These are phyloP conservation scores for Solanum aculeatissimum DNA, from an alignment of 305 asterid species.

Conservation along the genomic window DNA sequence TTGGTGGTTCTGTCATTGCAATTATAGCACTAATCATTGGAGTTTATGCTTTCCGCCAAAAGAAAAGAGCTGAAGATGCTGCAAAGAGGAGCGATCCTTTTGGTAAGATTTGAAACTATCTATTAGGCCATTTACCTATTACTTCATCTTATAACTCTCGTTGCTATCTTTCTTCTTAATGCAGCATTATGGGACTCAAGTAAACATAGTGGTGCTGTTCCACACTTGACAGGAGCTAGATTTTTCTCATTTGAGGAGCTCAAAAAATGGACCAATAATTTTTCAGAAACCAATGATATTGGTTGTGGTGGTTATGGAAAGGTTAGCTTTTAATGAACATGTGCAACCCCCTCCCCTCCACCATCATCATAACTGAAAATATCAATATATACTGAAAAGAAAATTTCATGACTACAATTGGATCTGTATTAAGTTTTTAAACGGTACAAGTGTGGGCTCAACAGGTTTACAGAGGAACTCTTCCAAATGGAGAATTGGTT, in stretches of 20 bases:
- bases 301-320: slow-evolving; percentile 92
- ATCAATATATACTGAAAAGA: not conserved
- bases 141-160: not conserved
- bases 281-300: slow-evolving; percentile 47
- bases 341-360: not conserved
- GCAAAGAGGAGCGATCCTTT: slow-evolving; percentile 53
- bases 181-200: slow-evolving; percentile 71
- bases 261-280: slow-evolving; percentile 58
- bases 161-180: slow-evolving; percentile 4
- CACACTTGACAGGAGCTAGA: slow-evolving; percentile 70
- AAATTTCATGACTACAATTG: not conserved
- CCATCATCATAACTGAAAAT: not conserved
- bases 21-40: slow-evolving; percentile 50
- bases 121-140: not conserved
- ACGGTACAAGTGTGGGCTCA: not conserved
- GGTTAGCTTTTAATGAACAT: slow-evolving; percentile 24
- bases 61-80: slow-evolving; percentile 63
- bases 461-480: slow-evolving; percentile 66
- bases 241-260: slow-evolving; percentile 69
- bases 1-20: slow-evolving; percentile 55
- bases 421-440: not conserved
- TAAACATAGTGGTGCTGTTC: slow-evolving; percentile 66
- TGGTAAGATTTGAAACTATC: slow-evolving; percentile 29
- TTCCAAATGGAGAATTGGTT: slow-evolving; percentile 42
- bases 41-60: slow-evolving; percentile 64